Percentiles rank a stretch among this genome's conserved stretches.
Evolutionary conservation across 2,329 filamentous ascomycete species (phyloP).

Genomic region (Colletotrichum shisoi): DNA sequence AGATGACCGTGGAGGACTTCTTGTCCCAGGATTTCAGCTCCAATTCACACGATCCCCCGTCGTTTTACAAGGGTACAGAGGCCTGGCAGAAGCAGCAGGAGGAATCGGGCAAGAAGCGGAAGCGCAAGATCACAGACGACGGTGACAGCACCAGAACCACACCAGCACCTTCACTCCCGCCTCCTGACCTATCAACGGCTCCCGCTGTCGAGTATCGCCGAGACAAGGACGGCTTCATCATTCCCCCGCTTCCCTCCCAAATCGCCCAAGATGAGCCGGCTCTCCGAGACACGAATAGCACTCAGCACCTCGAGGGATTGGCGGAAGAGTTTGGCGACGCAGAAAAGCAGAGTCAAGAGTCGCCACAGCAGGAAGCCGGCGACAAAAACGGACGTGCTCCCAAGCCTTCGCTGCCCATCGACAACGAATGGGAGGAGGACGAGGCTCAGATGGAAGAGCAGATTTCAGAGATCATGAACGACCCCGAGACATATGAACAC

Average conservation of each 20-base stretch:
- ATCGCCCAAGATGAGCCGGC: constrained; percentile 34
- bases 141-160: constrained; percentile 42
- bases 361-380: constrained; percentile 9
- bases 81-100: constrained; percentile 64
- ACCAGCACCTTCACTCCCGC: constrained; percentile 36
- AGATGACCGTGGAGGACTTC: constrained; percentile 88
- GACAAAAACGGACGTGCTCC: constrained; percentile 32
- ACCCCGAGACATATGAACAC: constrained; percentile 65
- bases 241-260: constrained; percentile 36
- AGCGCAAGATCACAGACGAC: constrained; percentile 51
- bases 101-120: constrained; percentile 59
- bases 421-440: constrained; percentile 68
- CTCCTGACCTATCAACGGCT: constrained; percentile 44
- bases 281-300: constrained; percentile 33
- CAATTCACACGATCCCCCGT: constrained; percentile 77
- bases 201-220: constrained; percentile 35
- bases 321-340: constrained; percentile 38
- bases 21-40: constrained; percentile 70
- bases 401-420: constrained; percentile 61
- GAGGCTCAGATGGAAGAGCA: constrained; percentile 73
- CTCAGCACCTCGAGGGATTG: constrained; percentile 31
- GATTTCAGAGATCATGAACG: constrained; percentile 73
- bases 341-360: constrained; percentile 1
- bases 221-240: constrained; percentile 40
- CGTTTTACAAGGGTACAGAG: constrained; percentile 73